Conservation (phyloP, 1,139 yeast species). For the Geotrichum reessii region DNA sequence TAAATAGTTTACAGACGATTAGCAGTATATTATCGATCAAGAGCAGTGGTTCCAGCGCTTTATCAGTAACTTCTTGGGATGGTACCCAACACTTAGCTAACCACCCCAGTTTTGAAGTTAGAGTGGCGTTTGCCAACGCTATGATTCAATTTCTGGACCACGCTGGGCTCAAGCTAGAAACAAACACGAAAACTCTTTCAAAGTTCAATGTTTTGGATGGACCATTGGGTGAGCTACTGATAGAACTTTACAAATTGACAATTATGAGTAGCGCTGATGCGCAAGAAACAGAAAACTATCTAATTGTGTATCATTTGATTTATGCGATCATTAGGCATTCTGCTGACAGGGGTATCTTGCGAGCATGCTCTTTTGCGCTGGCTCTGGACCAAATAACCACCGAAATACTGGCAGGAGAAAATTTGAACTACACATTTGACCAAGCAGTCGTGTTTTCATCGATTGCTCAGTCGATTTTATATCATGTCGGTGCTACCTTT, state of each 20-base stretch:
- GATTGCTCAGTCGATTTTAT: conserved; percentile 24
- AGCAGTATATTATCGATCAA: conserved; percentile 3
- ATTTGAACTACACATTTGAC: conserved; percentile 18
- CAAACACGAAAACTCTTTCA: not conserved
- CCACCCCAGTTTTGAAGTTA: conserved; percentile 27
- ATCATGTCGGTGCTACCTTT: conserved; percentile 23
- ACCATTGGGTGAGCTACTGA: conserved; percentile 25
- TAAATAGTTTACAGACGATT: conserved; percentile 7
- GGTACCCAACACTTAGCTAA: conserved; percentile 33
- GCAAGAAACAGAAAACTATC: conserved; percentile 14
- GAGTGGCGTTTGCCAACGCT: conserved; percentile 28
- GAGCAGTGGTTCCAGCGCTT: conserved; percentile 29
- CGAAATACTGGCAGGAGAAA: conserved; percentile 16
- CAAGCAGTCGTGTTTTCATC: conserved; percentile 26
- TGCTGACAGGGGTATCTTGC: conserved; percentile 22
- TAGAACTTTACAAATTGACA: conserved; percentile 21
- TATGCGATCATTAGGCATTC: conserved; percentile 20
- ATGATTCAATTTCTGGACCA: conserved; percentile 26
- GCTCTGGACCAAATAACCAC: conserved; percentile 22
- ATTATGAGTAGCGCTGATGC: conserved; percentile 16
- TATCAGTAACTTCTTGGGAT: conserved; percentile 33
- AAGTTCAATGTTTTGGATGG: conserved; percentile 23
- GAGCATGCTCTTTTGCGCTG: conserved; percentile 23
- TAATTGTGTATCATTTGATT: conserved; percentile 23
- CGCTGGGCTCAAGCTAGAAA: conserved; percentile 15